Percentiles rank a stretch among this genome's conserved stretches.
These are phyloP conservation scores for Escovopsis sp. DNA, from an alignment of 2,329 filamentous ascomycete genomes.

Conservation along the genomic window DNA sequence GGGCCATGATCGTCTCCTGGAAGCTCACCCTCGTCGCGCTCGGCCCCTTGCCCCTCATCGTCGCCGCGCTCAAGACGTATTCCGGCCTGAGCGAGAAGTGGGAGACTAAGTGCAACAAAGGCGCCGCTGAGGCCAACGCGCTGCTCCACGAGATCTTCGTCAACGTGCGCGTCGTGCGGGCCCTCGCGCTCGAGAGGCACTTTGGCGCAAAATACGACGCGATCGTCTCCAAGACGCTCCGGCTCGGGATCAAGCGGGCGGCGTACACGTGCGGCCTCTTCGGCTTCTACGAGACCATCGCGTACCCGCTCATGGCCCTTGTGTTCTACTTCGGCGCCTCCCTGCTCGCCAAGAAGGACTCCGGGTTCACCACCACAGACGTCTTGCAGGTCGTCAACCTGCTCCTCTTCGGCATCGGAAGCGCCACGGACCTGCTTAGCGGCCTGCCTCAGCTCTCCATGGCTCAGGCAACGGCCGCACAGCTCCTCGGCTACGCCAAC, in stretches of 20 bases:
- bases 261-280: constrained; percentile 54
- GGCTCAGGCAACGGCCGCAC: constrained; percentile 54
- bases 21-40: constrained; percentile 66
- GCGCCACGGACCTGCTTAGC: constrained; percentile 51
- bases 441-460: constrained; percentile 70
- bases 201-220: constrained; percentile 49
- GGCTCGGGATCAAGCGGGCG: constrained; percentile 49
- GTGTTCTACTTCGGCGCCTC: constrained; percentile 71
- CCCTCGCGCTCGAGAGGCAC: constrained; percentile 56
- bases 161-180: constrained; percentile 65
- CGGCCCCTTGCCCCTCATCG: constrained; percentile 50
- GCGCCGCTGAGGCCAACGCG: constrained; percentile 41
- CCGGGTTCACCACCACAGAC: constrained; percentile 32
- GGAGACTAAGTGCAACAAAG: constrained; percentile 53
- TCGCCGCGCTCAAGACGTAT: constrained; percentile 49
- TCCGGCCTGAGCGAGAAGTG: constrained; percentile 50
- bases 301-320: constrained; percentile 58
- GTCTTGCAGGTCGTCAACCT: constrained; percentile 67
- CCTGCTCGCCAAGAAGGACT: constrained; percentile 37
- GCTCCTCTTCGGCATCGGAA: constrained; percentile 69
- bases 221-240: constrained; percentile 36
- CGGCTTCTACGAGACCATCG: constrained; percentile 60
- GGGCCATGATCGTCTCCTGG: constrained; percentile 65
- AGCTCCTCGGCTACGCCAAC: constrained; percentile 53
- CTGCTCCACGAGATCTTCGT: constrained; percentile 56